These are phyloP conservation scores for Dipteronia sinensis DNA, from an alignment of 345 rosid species.

Conservation along the genomic window DNA sequence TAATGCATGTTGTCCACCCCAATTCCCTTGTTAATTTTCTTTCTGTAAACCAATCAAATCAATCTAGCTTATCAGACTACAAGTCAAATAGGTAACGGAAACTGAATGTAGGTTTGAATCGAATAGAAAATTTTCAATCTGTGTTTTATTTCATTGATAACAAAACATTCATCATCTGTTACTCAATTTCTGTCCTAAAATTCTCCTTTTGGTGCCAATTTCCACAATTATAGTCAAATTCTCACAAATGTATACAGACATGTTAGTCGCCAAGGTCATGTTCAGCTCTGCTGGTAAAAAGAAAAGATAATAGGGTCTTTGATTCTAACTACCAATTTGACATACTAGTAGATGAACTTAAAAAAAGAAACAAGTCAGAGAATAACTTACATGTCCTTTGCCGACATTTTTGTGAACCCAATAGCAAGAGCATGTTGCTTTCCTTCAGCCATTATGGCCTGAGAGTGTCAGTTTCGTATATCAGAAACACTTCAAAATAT, in stretches of 20 bases:
- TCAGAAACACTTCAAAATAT: constrained; percentile 12
- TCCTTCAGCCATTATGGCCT: constrained; percentile 99
- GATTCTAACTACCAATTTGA: constrained; percentile 7
- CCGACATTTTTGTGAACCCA: constrained; percentile 98
- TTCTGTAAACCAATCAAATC: constrained; percentile 46
- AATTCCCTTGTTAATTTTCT: constrained; percentile 88
- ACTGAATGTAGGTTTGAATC: neutral
- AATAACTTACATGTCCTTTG: constrained; percentile 90
- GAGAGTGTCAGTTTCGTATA: constrained; percentile 23
- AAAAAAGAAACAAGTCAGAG: neutral
- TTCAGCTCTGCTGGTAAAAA: neutral
- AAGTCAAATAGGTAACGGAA: neutral
- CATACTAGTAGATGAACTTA: neutral
- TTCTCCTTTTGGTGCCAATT: neutral
- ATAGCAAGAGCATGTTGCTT: constrained; percentile 98
- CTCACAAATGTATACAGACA: neutral
- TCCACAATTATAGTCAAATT: neutral
- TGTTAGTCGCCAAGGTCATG: neutral
- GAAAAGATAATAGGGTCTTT: neutral
- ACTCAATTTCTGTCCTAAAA: no score
- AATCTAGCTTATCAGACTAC: neutral
- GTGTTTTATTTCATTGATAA: neutral
- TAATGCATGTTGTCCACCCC: constrained; percentile 99
- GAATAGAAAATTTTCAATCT: neutral
- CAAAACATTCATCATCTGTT: neutral